phyloP scores from a whole-genome alignment of 2,329 filamentous ascomycete genomes.

The Ophiosphaerella narmari region DNA sequence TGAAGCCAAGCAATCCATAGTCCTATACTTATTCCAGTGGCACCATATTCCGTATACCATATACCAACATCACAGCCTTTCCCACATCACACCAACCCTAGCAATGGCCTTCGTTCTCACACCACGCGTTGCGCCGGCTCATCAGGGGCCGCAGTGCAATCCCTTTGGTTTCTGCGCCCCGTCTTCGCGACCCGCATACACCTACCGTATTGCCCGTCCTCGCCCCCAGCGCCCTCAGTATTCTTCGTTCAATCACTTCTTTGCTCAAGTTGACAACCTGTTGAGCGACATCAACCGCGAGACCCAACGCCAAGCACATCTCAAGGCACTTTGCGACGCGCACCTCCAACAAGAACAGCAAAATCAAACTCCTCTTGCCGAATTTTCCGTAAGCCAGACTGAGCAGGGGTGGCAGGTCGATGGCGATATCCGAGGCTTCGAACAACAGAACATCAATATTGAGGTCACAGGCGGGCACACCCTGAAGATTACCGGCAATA shows the following conservation, averaged over 20 bases:
- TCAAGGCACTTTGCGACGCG: slow-evolving; percentile 35
- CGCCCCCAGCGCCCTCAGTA: slow-evolving; percentile 23
- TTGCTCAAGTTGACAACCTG: slow-evolving; percentile 39
- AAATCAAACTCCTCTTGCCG: slow-evolving; percentile 34
- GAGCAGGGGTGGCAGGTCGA: slow-evolving; percentile 39
- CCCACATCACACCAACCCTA: slow-evolving; percentile 2
- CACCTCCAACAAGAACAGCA: slow-evolving; percentile 37
- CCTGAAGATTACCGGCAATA: slow-evolving; percentile 39
- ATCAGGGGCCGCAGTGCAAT: slow-evolving; percentile 32
- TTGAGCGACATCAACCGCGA: slow-evolving; percentile 40
- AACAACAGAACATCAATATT: slow-evolving; percentile 42
- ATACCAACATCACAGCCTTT: neutral
- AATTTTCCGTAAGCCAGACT: slow-evolving; percentile 36
- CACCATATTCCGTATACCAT: too few relatives aligned
- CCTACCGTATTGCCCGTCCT: slow-evolving; percentile 20
- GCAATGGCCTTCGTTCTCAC: slow-evolving; percentile 43
- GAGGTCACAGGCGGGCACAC: slow-evolving; percentile 42
- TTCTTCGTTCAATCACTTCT: slow-evolving; percentile 38
- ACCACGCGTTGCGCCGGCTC: slow-evolving; percentile 38
- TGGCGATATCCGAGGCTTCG: slow-evolving; percentile 39
- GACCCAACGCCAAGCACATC: slow-evolving; percentile 27
- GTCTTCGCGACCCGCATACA: slow-evolving; percentile 21
- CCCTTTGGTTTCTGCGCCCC: slow-evolving; percentile 35
- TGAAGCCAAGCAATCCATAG: slow-evolving; percentile 24
- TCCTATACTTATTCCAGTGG: slow-evolving; percentile 24